Conservation (phyloP, 169 alveolate species). For the Besnoitia besnoiti region DNA sequence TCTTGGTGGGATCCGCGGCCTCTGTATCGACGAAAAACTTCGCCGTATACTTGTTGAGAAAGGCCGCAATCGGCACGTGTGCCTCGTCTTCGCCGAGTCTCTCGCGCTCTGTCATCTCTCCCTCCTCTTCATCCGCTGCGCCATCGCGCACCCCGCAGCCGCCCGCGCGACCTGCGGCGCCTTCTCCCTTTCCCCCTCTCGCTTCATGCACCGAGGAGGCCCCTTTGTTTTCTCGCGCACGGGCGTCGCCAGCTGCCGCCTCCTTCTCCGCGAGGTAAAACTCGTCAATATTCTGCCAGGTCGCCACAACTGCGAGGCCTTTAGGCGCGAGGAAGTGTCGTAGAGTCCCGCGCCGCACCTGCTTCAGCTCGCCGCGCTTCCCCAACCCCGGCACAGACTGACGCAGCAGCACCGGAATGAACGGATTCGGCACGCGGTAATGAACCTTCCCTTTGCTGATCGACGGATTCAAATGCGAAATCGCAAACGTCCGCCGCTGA, state of each 20-base stretch:
- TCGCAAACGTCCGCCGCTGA: slow-evolving; percentile 33
- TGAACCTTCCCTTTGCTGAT: slow-evolving; percentile 29
- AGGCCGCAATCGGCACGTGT: not conserved
- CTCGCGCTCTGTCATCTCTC: not conserved
- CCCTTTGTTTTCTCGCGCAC: not conserved
- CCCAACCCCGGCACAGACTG: slow-evolving; percentile 40
- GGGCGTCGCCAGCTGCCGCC: not conserved
- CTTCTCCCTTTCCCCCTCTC: not conserved
- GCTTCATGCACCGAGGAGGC: not conserved
- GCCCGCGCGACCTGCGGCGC: not conserved
- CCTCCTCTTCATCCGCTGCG: not conserved
- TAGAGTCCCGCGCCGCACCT: slow-evolving; percentile 37
- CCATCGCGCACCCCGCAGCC: not conserved
- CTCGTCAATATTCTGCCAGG: slow-evolving; percentile 48
- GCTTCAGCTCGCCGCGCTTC: slow-evolving; percentile 14
- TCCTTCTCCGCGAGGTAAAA: not conserved
- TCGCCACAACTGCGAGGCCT: slow-evolving; percentile 35
- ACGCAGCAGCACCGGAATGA: not conserved
- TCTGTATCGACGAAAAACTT: slow-evolving; percentile 2
- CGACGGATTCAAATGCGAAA: slow-evolving; percentile 29
- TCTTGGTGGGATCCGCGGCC: not conserved
- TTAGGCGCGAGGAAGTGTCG: not conserved
- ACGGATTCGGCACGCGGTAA: slow-evolving; percentile 47
- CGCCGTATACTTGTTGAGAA: not conserved
- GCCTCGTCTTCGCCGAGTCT: not conserved